Evolutionary conservation across 2,329 filamentous ascomycete species (phyloP).

Genomic region (Canariomyces notabilis): DNA sequence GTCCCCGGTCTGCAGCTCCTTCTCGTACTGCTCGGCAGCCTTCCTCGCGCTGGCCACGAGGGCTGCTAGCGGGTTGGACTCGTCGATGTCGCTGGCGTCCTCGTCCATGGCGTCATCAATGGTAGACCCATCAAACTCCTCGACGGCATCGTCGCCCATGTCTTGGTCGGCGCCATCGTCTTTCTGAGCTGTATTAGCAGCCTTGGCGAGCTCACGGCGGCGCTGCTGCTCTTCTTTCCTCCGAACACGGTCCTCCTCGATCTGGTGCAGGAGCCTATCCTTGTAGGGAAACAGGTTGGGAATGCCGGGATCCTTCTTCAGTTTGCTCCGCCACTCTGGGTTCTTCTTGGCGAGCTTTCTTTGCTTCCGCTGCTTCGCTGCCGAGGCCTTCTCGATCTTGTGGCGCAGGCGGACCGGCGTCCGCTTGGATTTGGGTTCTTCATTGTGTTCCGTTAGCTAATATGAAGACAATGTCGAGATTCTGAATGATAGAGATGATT

Average conservation of each 20-base stretch:
- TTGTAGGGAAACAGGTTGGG: conserved; percentile 98
- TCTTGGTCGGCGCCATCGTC: conserved; percentile 45
- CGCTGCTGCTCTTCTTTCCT: conserved; percentile 75
- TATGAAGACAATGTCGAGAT: neutral
- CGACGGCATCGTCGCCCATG: conserved; percentile 49
- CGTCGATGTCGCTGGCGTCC: conserved; percentile 54
- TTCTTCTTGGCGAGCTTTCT: conserved; percentile 92
- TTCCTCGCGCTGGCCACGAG: conserved; percentile 77
- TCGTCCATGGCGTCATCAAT: conserved; percentile 55
- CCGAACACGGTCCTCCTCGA: conserved; percentile 77
- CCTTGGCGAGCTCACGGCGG: conserved; percentile 67
- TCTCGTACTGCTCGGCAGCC: conserved; percentile 70
- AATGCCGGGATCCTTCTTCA: conserved; percentile 98
- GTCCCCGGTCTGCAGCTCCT: conserved; percentile 56
- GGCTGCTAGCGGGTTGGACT: conserved; percentile 86
- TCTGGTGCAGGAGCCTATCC: conserved; percentile 87
- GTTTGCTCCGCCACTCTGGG: conserved; percentile 87
- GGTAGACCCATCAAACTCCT: conserved; percentile 48
- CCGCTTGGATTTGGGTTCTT: conserved; percentile 96
- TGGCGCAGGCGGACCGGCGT: conserved; percentile 81
- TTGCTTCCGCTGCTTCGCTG: conserved; percentile 83
- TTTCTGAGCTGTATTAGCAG: conserved; percentile 52
- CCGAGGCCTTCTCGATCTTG: conserved; percentile 92
- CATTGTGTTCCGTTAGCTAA: conserved; percentile 5
- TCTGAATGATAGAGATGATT: neutral